These are phyloP conservation scores for Aspergillus pseudoviridinutans DNA, from an alignment of 2,329 filamentous ascomycete species.

Conservation along the genomic window DNA sequence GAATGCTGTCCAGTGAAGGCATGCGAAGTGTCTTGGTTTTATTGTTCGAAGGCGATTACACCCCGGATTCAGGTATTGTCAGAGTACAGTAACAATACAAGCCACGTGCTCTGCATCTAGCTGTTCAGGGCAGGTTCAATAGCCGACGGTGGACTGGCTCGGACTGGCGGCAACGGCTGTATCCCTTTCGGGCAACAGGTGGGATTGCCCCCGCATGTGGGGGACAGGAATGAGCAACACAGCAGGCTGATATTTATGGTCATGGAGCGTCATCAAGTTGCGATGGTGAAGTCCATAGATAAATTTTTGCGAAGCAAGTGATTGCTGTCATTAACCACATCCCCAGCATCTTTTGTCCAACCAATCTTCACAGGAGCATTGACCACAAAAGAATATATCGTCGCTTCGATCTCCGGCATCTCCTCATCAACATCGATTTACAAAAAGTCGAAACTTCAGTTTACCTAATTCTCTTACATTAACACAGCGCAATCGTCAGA, in stretches of 20 bases:
- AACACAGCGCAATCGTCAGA: not conserved
- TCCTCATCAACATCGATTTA: not conserved
- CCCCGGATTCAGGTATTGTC: not conserved
- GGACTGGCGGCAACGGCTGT: constrained; percentile 14
- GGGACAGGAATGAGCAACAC: not conserved
- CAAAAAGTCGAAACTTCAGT: not conserved
- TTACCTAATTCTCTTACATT: too few species aligned
- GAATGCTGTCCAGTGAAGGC: too few species aligned
- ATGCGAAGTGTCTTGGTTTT: too few species aligned
- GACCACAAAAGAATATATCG: not conserved
- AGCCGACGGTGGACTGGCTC: constrained; percentile 11
- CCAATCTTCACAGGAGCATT: too few species aligned
- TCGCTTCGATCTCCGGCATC: not conserved
- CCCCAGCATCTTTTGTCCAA: not conserved
- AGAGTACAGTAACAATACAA: constrained; percentile 6
- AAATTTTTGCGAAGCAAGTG: not conserved
- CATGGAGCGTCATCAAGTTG: not conserved
- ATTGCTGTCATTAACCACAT: not conserved
- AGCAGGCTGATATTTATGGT: not conserved
- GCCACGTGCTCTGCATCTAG: not conserved
- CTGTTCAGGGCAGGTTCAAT: constrained; percentile 7
- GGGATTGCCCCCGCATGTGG: not conserved
- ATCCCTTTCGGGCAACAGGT: constrained; percentile 1
- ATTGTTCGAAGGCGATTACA: not conserved
- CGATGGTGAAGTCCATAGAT: not conserved